Evolutionary conservation across 257 asterid genomes (phyloP).

Genomic region (Fraxinus pennsylvanica): DNA sequence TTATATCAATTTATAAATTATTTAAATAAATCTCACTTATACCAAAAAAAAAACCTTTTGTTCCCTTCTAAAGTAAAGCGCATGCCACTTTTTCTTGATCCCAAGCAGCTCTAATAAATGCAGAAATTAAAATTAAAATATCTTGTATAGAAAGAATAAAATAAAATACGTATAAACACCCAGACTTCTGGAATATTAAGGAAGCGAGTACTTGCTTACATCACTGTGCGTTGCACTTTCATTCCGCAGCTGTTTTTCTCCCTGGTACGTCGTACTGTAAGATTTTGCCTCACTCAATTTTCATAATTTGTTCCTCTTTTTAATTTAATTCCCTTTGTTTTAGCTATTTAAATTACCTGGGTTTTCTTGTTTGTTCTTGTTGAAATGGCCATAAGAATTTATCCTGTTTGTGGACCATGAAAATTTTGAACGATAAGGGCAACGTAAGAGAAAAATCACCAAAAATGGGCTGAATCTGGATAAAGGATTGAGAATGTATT

Average conservation of each 20-base stretch:
- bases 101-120: not conserved
- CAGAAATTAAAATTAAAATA: slow-evolving; percentile 18
- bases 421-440: slow-evolving; percentile 13
- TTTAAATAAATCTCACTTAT: not conserved
- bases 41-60: not conserved
- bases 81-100: slow-evolving; percentile 19
- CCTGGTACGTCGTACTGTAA: slow-evolving; percentile 20
- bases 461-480: not conserved
- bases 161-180: not conserved
- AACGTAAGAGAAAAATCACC: not conserved
- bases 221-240: not conserved
- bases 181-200: slow-evolving; percentile 3
- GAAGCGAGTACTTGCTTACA: slow-evolving; percentile 12
- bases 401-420: not conserved
- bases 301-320: not conserved
- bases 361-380: slow-evolving; percentile 20
- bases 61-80: slow-evolving; percentile 16
- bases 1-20: no score
- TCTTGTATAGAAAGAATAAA: not conserved
- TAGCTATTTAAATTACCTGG: slow-evolving; percentile 13
- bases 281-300: not conserved
- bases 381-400: slow-evolving; percentile 33
- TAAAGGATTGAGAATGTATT: not conserved
- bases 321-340: slow-evolving; percentile 17
- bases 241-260: slow-evolving; percentile 10